Conservation (phyloP, 352 stramenopile species). For the Pythium volutum region DNA sequence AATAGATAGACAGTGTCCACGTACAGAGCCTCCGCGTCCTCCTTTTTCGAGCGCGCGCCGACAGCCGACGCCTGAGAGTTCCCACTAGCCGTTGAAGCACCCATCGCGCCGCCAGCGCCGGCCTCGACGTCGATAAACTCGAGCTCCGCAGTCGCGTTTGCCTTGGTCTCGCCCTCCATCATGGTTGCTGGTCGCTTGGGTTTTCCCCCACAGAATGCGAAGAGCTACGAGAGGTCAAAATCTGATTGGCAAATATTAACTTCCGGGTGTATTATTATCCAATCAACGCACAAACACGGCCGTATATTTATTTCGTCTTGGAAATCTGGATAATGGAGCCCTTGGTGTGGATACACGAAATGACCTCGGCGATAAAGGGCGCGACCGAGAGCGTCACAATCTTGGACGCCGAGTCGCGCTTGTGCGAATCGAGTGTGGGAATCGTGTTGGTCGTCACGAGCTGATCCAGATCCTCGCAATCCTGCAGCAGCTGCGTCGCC, state of each 20-base stretch:
- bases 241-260: slow-evolving; percentile 16
- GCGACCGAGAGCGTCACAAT: slow-evolving; percentile 85
- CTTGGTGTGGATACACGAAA: slow-evolving; percentile 88
- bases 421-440: slow-evolving; percentile 33
- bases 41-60: slow-evolving; percentile 22
- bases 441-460: slow-evolving; percentile 89
- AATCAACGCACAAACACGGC: slow-evolving; percentile 2
- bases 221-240: background rate
- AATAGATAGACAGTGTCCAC: slow-evolving; percentile 15
- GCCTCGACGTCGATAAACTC: slow-evolving; percentile 78
- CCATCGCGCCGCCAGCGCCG: slow-evolving; percentile 9
- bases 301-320: slow-evolving; percentile 63
- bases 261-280: background rate
- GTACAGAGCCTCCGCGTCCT: slow-evolving; percentile 61
- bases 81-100: slow-evolving; percentile 7
- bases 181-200: background rate
- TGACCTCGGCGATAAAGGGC: slow-evolving; percentile 86
- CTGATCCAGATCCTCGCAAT: slow-evolving; percentile 72
- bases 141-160: slow-evolving; percentile 67
- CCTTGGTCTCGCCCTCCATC: slow-evolving; percentile 51
- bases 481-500: slow-evolving; percentile 54
- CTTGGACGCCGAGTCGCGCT: slow-evolving; percentile 46
- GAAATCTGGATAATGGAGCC: slow-evolving; percentile 80
- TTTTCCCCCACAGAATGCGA: background rate
- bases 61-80: slow-evolving; percentile 14